Conservation (phyloP, 306 rosid genomes). For the Lablab purpureus region DNA sequence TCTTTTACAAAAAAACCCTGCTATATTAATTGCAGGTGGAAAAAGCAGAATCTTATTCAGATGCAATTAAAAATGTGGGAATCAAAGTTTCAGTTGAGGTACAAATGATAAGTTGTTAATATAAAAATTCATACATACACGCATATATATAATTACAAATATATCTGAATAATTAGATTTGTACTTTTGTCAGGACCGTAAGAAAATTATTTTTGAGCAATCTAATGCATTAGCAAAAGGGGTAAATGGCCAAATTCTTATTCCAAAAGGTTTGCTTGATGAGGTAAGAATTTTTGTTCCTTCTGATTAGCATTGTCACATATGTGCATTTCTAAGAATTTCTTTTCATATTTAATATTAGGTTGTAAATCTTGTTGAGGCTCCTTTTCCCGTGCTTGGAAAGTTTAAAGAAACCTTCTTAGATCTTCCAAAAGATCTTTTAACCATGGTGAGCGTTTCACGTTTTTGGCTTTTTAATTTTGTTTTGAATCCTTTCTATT, state of each 20-base stretch:
- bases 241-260: conserved; percentile 68
- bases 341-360: conserved; percentile 40
- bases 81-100: conserved; percentile 80
- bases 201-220: conserved; percentile 65
- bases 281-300: conserved; percentile 67
- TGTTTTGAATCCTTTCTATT: conserved; percentile 6
- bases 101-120: conserved; percentile 21
- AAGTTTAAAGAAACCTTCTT: conserved; percentile 84
- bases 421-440: conserved; percentile 93
- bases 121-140: background rate
- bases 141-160: background rate
- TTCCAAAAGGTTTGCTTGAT: conserved; percentile 76
- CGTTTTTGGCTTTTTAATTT: conserved; percentile 10
- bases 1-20: background rate
- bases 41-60: conserved; percentile 82
- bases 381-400: conserved; percentile 92
- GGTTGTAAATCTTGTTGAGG: conserved; percentile 97
- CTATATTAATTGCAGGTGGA: conserved; percentile 66
- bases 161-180: conserved; percentile 17
- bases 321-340: conserved; percentile 43
- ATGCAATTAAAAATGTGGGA: conserved; percentile 61
- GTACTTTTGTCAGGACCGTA: conserved; percentile 68
- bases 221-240: conserved; percentile 74
- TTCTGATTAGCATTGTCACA: conserved; percentile 38
- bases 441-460: conserved; percentile 78